Percentiles rank a stretch among this genome's conserved stretches.
phyloP scores from a whole-genome alignment of 768 basidiomycete species.

The Udeniomyces megalosporus region DNA sequence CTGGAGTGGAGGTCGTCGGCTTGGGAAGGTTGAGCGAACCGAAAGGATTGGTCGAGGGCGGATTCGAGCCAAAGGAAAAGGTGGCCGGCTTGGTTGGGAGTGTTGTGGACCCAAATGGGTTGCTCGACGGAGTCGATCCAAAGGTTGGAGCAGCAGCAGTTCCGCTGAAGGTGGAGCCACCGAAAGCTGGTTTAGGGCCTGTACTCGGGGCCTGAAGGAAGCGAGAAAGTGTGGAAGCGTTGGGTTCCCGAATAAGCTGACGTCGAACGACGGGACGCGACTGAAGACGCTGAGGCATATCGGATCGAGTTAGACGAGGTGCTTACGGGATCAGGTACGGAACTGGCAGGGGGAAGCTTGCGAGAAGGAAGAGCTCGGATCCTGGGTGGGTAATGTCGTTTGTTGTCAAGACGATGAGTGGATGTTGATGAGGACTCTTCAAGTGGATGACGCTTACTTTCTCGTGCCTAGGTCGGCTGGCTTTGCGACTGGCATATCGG shows the following conservation, averaged over 20 bases:
- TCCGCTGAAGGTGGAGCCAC: conserved; percentile 2
- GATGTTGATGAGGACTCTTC: too few species aligned
- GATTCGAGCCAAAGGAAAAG: neutral
- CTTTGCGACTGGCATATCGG: neutral
- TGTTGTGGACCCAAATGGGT: neutral
- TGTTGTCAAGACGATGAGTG: neutral
- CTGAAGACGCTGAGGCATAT: too few species aligned
- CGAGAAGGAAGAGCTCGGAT: conserved; percentile 10
- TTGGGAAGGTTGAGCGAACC: neutral
- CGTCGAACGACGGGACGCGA: too few species aligned
- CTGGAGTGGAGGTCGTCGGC: neutral
- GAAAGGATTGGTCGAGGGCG: neutral
- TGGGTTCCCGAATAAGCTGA: too few species aligned
- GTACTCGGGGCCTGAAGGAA: neutral
- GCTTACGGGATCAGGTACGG: too few species aligned
- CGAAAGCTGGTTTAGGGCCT: neutral
- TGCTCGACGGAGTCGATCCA: conserved; percentile 3
- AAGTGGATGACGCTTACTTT: neutral
- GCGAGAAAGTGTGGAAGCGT: neutral
- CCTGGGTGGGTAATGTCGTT: neutral
- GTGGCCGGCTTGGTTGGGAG: neutral
- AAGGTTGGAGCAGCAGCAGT: neutral
- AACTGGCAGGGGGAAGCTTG: neutral
- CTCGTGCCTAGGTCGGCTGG: neutral
- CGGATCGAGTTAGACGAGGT: too few species aligned